These are phyloP conservation scores for Lactarius indigo DNA, from an alignment of 768 basidiomycete genomes.

Conservation along the genomic window DNA sequence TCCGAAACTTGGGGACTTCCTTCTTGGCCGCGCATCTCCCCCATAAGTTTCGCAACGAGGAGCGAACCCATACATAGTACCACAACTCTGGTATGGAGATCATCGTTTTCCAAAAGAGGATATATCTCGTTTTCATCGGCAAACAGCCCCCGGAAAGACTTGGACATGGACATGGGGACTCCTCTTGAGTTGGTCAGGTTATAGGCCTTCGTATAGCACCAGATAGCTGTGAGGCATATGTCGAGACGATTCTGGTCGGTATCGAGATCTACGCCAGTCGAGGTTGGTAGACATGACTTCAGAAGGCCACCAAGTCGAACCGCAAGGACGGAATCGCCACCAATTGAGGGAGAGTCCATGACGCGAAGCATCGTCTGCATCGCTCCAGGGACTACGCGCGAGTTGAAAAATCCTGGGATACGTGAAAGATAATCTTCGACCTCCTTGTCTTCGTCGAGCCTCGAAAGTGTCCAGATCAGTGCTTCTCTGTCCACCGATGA, in stretches of 20 bases:
- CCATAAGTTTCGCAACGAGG: not conserved
- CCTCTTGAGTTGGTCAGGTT: not conserved
- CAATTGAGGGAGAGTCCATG: not conserved
- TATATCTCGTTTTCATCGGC: not conserved
- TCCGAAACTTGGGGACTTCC: not conserved
- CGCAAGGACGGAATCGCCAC: conserved; percentile 3
- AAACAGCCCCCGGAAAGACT: not conserved
- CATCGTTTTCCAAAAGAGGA: not conserved
- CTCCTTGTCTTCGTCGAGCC: too few relatives aligned
- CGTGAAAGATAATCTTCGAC: not conserved
- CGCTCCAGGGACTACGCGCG: not conserved
- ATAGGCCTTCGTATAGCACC: not conserved
- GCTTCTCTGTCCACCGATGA: not conserved
- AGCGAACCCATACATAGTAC: not conserved
- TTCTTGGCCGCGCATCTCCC: not conserved
- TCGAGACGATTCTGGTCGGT: not conserved
- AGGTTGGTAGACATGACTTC: not conserved
- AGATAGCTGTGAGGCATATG: conserved; percentile 1
- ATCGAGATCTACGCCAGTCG: not conserved
- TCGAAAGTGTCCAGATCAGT: conserved; percentile 3
- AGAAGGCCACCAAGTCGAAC: not conserved
- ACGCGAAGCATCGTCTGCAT: not conserved
- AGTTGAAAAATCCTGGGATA: conserved; percentile 7
- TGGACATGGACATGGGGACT: not conserved
- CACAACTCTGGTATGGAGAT: not conserved